Conservation (phyloP, 2,329 filamentous ascomycete genomes). For the Knufia fluminis region DNA sequence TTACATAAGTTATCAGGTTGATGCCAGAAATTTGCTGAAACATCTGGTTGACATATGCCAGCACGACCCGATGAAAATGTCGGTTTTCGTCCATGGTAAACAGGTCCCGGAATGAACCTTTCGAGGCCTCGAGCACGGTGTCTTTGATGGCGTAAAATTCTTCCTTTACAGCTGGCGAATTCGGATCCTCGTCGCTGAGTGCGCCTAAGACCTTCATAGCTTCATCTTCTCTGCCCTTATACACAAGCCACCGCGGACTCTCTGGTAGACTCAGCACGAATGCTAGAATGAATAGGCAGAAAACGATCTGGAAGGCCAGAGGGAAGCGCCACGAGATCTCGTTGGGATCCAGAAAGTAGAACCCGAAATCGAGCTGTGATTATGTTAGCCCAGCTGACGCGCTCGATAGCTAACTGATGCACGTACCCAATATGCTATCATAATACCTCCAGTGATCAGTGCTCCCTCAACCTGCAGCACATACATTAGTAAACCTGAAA, state of each 20-base stretch:
- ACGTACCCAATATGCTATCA: conserved; percentile 28
- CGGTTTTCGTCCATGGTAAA: conserved; percentile 50
- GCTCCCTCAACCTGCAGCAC: conserved; percentile 45
- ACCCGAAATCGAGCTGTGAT: conserved; percentile 45
- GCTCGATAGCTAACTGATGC: conserved; percentile 4
- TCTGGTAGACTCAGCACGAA: conserved; percentile 32
- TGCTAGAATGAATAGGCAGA: conserved; percentile 43
- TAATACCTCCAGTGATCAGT: conserved; percentile 44
- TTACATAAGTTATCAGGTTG: conserved; percentile 28
- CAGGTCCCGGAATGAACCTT: conserved; percentile 46
- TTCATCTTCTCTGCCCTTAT: conserved; percentile 47
- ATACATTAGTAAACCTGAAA: too few species aligned
- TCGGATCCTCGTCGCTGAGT: conserved; percentile 38
- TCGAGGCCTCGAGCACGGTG: conserved; percentile 43
- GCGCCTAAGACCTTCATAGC: conserved; percentile 40
- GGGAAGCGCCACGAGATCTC: conserved; percentile 47
- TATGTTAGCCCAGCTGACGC: conserved; percentile 5
- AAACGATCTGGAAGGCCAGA: conserved; percentile 49
- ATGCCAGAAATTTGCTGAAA: conserved; percentile 43
- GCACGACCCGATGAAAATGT: conserved; percentile 46
- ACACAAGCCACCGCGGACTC: conserved; percentile 49
- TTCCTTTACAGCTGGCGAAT: conserved; percentile 36
- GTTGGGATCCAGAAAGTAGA: conserved; percentile 43
- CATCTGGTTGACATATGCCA: conserved; percentile 50
- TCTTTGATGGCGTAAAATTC: conserved; percentile 47